These are phyloP conservation scores for Nakazawaea ambrosiae DNA, from an alignment of 805 yeast species.

Conservation along the genomic window DNA sequence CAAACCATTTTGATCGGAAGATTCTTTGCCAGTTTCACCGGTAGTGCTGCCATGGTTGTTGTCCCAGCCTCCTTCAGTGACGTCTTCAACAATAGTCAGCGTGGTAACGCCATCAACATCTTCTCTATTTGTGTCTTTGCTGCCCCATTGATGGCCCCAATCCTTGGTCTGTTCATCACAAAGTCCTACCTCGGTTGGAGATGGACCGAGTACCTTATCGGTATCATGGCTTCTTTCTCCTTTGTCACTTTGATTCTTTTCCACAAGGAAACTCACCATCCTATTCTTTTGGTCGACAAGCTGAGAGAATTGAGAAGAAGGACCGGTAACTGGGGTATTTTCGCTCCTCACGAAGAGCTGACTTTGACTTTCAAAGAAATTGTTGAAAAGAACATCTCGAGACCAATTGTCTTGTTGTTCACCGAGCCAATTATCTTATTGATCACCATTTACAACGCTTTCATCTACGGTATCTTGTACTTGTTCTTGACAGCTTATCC, in stretches of 20 bases:
- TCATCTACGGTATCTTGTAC: slow-evolving; percentile 68
- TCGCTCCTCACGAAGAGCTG: slow-evolving; percentile 37
- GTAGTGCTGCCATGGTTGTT: slow-evolving; percentile 78
- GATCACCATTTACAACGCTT: slow-evolving; percentile 63
- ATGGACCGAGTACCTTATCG: slow-evolving; percentile 68
- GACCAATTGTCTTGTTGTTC: slow-evolving; percentile 65
- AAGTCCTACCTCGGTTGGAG: slow-evolving; percentile 58
- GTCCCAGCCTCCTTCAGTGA: slow-evolving; percentile 83
- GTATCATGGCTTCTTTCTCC: slow-evolving; percentile 58
- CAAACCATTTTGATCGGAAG: slow-evolving; percentile 58
- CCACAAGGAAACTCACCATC: slow-evolving; percentile 69
- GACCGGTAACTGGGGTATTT: slow-evolving; percentile 23
- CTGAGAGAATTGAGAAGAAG: slow-evolving; percentile 48
- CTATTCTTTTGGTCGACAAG: slow-evolving; percentile 53
- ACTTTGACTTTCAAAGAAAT: slow-evolving; percentile 50
- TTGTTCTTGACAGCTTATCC: slow-evolving; percentile 80
- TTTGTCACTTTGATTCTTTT: slow-evolving; percentile 35
- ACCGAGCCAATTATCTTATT: slow-evolving; percentile 71
- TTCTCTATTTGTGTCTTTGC: slow-evolving; percentile 73
- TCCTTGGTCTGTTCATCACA: slow-evolving; percentile 67
- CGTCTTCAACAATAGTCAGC: slow-evolving; percentile 58
- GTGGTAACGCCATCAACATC: slow-evolving; percentile 69
- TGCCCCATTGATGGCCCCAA: slow-evolving; percentile 76
- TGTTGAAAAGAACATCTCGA: slow-evolving; percentile 50
- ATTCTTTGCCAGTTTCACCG: slow-evolving; percentile 67